Evolutionary conservation across 2,329 filamentous ascomycete species (phyloP).

Genomic region (Fusarium sterilihyphosum): DNA sequence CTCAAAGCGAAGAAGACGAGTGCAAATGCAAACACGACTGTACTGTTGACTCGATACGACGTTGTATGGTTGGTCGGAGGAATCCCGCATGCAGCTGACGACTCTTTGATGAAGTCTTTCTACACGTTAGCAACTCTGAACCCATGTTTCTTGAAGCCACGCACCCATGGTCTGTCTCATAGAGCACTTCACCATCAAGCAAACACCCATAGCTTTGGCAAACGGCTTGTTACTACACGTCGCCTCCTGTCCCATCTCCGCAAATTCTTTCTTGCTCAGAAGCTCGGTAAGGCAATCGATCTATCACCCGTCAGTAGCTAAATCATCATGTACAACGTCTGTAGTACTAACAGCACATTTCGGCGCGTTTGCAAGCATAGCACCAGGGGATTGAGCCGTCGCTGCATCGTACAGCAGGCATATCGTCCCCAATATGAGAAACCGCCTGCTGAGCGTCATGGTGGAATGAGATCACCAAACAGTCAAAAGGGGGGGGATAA

Average conservation of each 20-base stretch:
- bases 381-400: neutral
- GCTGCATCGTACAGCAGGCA: neutral
- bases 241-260: neutral
- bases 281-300: neutral
- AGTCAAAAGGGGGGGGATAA: neutral
- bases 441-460: neutral
- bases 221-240: neutral
- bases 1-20: neutral
- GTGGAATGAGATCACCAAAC: neutral
- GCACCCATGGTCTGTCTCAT: conserved; percentile 6
- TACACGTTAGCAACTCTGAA: neutral
- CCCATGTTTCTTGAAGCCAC: neutral
- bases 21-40: neutral
- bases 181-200: neutral
- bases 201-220: neutral
- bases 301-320: neutral
- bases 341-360: neutral
- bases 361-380: neutral
- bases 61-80: neutral
- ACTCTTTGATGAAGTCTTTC: conserved; percentile 16
- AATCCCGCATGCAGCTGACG: neutral
- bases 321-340: rapidly evolving
- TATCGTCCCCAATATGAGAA: neutral
- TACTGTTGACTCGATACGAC: neutral
- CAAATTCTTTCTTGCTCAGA: neutral